Base-by-base conservation (phyloP, 1,284 basidiomycete species). In the Boletellus deceptivus region DNA sequence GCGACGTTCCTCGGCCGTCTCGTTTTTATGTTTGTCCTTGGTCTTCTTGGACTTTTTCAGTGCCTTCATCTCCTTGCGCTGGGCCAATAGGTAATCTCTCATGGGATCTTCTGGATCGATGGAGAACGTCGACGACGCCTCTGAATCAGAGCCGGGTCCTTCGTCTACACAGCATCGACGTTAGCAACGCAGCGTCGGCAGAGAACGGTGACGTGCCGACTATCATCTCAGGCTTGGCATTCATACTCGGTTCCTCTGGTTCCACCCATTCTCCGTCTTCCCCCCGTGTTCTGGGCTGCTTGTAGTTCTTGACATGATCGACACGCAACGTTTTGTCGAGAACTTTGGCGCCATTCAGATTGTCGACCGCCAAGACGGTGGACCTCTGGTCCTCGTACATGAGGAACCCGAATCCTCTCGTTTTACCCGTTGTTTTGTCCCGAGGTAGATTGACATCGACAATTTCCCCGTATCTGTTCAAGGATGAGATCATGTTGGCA, bases 351-450 rank as follows among this genome's bases (percentile, higher is more conserved):
- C 97, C 97, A 65, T 98, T 98, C 70, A 99, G 81, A 72, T 99
- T 99, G 74, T 99, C 97, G 56, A 99, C 96, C 6, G 97, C 97
- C 35, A 99, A 78, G 46, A 98, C 73, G 4, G 97, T 99, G 50
- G 91, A 95, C 42, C 93, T 82, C 72, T 99, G 97, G 72, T 99
- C 94, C 72, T 97, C 92, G 70, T 98, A 99, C 95, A 99, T 98
- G 55, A 99, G 75, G 72, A 98, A 99, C 3, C 85, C 95, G 67
- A 99, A 99, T 0, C 97, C 97, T 60, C 79, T 84, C 4, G 86
- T 77, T 67, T 94, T 94, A 29, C 92, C 91, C 0, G 93, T 94
- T 55, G 87, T 78, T 66, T 93, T 93, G 72, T 96, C 91, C 43
- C 93, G 82, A 18, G 97, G 96, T 66, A 99, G 78, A 68, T 98